phyloP scores from a whole-genome alignment of 768 basidiomycete species.

The Tricholoma sp. region DNA sequence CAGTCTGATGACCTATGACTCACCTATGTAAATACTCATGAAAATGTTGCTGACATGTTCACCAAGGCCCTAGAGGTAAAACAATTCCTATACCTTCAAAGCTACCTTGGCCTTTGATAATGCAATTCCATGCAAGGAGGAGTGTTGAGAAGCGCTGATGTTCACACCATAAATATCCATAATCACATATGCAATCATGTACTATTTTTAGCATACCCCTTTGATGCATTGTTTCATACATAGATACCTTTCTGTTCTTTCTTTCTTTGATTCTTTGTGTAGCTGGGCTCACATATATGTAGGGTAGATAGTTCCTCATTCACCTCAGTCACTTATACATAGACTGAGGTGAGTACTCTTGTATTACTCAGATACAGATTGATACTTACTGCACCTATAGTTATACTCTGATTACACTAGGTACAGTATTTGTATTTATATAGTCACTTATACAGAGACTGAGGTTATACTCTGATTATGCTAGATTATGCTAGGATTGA shows the following conservation, averaged over 20 bases:
- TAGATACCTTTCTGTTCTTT: background rate
- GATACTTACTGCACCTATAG: background rate
- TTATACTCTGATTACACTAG: no score
- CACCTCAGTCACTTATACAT: no score
- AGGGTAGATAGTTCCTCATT: no score
- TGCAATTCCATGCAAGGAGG: background rate
- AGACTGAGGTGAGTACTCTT: background rate
- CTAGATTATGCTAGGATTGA: background rate
- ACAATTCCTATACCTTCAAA: constrained; percentile 8
- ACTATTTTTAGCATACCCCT: background rate
- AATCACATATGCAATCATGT: no score
- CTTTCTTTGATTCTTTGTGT: no score
- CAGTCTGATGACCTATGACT: constrained; percentile 17
- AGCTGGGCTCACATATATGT: no score
- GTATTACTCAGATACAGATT: background rate
- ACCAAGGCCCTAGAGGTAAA: constrained; percentile 28
- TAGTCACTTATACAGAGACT: constrained; percentile 1
- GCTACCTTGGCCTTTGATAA: background rate
- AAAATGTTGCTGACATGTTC: constrained; percentile 31
- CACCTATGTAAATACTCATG: constrained; percentile 20
- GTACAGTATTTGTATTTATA: background rate
- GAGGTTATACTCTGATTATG: background rate
- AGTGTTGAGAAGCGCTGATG: background rate
- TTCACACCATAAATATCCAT: no score
- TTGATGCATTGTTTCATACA: background rate